Evolutionary conservation across 1,284 basidiomycete genomes (phyloP).

Genomic region (Sporisorium iseilematis-ciliati): DNA sequence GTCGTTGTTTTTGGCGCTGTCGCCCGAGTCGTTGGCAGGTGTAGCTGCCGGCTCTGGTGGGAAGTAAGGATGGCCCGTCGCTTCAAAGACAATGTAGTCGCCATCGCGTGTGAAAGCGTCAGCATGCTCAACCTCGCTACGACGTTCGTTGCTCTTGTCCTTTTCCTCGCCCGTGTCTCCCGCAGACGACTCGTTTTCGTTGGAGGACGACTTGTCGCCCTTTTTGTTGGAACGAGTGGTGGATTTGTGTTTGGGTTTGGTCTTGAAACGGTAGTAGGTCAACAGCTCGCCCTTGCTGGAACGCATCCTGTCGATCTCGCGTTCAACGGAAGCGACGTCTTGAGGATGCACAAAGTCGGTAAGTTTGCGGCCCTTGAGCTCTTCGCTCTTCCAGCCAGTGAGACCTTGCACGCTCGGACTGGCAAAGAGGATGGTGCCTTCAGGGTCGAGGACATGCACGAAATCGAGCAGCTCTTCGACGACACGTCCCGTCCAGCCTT

Average conservation of each 20-base stretch:
- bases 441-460: conserved; percentile 60
- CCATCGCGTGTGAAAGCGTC: conserved; percentile 49
- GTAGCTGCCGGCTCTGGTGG: conserved; percentile 35
- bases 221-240: conserved; percentile 24
- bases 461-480: conserved; percentile 65
- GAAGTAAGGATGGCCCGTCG: conserved; percentile 61
- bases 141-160: conserved; percentile 29
- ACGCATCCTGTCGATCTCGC: conserved; percentile 52
- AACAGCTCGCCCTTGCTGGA: conserved; percentile 50
- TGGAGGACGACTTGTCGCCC: conserved; percentile 27
- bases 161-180: conserved; percentile 43
- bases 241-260: conserved; percentile 54
- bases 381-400: conserved; percentile 63
- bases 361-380: conserved; percentile 57
- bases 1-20: conserved; percentile 18
- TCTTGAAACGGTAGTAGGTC: conserved; percentile 63
- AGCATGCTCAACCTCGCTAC: conserved; percentile 42
- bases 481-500: conserved; percentile 62
- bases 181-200: conserved; percentile 37
- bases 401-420: conserved; percentile 51
- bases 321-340: conserved; percentile 55
- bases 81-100: conserved; percentile 62
- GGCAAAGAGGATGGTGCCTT: conserved; percentile 57
- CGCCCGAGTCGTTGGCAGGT: conserved; percentile 8
- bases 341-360: conserved; percentile 61